Base-by-base conservation (phyloP, 148 eudicot genomes). In the Fagopyrum homotropicum region DNA sequence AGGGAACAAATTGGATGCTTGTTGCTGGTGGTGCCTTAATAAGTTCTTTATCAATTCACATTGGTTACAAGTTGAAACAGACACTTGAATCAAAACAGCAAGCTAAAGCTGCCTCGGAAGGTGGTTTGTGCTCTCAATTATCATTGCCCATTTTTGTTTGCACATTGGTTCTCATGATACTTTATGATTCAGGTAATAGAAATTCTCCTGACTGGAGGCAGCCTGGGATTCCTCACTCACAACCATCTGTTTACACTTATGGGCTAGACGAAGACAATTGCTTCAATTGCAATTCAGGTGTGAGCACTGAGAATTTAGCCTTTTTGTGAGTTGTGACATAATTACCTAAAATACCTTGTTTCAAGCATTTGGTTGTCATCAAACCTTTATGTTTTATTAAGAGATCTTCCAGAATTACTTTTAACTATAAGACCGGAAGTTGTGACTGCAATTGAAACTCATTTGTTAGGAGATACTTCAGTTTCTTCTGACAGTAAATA, bases 231-330 rank as follows among this genome's bases (percentile, higher is more conserved):
- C 83, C 86, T 71, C 88, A 78, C 49, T 81, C 83, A 43, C 89
- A 88, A 76, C 81, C 93, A 72, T 87, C 83, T 83, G 82, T 79
- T 57, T 88, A 84, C 80, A 86, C 85, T 30, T 88, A 79, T 82
- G 71, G 85, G 46, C 84, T 86, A 81, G 91, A 92, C 74, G 96
- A 86, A 49, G 86, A 81, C 73, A 83, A 79, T 79, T 85, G 86
- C 89, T 87, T 80, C 81, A 85, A 86, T 72, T 87, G 86, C 79
- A 78, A 75, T 22, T 73, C 96, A 85, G 90, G 96, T 85, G 81
- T 40, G 30, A 61, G 56, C 30, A 48, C 43, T 80, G 17, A 15
- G n/a, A 26, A 6, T 45, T 43, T 63, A 12, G 45, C 69, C 69
- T 63, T 9, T 3, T 16, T 35, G 35, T 63, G 45, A 63, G 7